Conservation (phyloP, 768 basidiomycete species). For the Lactarius trivialis region DNA sequence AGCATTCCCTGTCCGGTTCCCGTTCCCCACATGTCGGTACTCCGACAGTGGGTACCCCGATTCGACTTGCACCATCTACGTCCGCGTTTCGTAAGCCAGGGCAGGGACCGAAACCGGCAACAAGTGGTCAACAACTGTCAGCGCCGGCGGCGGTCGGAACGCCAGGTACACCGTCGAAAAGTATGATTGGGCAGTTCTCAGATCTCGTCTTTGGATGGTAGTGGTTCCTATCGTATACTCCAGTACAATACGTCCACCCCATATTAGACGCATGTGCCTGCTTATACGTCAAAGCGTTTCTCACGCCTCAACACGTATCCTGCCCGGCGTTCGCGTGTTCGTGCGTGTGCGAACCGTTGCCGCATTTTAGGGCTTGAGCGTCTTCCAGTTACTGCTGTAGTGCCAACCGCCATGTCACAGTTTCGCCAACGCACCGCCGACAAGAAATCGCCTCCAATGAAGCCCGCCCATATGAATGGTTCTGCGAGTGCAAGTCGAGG, state of each 20-base stretch:
- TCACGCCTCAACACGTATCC: neutral
- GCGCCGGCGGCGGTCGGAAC: constrained; percentile 20
- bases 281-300: neutral
- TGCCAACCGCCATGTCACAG: constrained; percentile 8
- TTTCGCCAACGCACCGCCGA: constrained; percentile 12
- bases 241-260: neutral
- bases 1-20: constrained; percentile 44
- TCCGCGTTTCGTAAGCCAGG: constrained; percentile 61
- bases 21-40: constrained; percentile 32
- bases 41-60: constrained; percentile 58
- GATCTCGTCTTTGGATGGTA: constrained; percentile 52
- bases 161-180: constrained; percentile 41
- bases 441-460: neutral
- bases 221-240: neutral
- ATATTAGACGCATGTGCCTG: too few relatives aligned
- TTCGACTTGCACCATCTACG: constrained; percentile 63
- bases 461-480: neutral
- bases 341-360: neutral
- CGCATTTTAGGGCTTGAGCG: neutral
- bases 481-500: neutral
- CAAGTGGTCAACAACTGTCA: constrained; percentile 20
- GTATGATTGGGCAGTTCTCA: constrained; percentile 65
- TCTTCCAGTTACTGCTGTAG: neutral
- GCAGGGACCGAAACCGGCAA: constrained; percentile 13
- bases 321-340: neutral